Evolutionary conservation across 441 rosid genomes (phyloP).

Genomic region (Aleurites moluccanus): DNA sequence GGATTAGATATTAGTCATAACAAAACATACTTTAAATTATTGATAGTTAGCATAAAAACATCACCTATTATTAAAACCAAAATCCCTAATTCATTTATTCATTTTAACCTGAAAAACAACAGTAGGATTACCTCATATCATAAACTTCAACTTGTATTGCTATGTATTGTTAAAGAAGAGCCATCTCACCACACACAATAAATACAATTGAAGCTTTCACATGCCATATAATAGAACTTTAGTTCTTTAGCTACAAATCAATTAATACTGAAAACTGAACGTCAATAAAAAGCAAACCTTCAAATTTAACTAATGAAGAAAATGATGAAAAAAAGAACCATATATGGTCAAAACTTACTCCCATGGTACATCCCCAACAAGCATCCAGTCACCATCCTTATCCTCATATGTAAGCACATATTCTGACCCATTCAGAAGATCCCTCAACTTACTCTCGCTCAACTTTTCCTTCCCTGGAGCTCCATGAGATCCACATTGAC

Average conservation of each 20-base stretch:
- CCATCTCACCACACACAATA: background rate
- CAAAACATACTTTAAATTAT: background rate
- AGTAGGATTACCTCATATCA: background rate
- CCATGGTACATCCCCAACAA: constrained; percentile 82
- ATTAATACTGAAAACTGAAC: background rate
- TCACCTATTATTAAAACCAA: background rate
- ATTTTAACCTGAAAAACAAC: background rate
- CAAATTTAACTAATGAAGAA: background rate
- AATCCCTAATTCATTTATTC: background rate
- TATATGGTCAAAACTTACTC: constrained; percentile 42
- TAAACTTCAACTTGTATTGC: background rate
- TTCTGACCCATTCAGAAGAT: constrained; percentile 67
- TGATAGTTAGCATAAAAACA: background rate
- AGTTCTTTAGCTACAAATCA: background rate
- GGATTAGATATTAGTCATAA: background rate
- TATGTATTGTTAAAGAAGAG: background rate
- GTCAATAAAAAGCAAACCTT: background rate
- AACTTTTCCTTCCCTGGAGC: constrained; percentile 46
- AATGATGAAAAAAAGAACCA: background rate
- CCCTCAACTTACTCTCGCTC: constrained; percentile 59
- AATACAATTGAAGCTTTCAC: background rate
- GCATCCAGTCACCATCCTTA: constrained; percentile 78
- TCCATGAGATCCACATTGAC: constrained; percentile 56
- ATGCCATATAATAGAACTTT: background rate
- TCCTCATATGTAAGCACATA: constrained; percentile 69